A percentile compares a stretch with the other conserved stretches of the same genome.
These are phyloP conservation scores for Malus hybrid DNA, from an alignment of 331 rosid genomes.

Conservation along the genomic window DNA sequence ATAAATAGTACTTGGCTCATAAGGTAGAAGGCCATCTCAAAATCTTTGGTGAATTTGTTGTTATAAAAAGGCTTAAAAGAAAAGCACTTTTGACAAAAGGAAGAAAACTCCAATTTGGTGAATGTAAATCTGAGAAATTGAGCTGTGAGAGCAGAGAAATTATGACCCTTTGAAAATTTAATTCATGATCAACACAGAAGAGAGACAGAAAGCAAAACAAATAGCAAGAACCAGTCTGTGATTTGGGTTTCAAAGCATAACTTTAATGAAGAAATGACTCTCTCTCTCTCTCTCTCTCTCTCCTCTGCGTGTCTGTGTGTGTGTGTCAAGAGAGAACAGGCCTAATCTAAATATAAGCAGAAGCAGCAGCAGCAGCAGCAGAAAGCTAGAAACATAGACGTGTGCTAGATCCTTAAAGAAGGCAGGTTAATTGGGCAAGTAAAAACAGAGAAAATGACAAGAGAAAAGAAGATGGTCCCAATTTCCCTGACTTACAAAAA, in stretches of 20 bases:
- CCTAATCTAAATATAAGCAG: constrained; percentile 47
- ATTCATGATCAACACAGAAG: background rate
- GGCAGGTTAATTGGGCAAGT: constrained; percentile 47
- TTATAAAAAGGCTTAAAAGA: background rate
- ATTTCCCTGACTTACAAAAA: constrained; percentile 30
- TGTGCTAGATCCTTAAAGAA: constrained; percentile 48
- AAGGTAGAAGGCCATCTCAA: constrained; percentile 31
- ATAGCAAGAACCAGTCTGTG: constrained; percentile 1
- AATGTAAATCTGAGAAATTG: constrained; percentile 13
- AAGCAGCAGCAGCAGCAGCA: constrained; percentile 22
- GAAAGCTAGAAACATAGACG: constrained; percentile 44
- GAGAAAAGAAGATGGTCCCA: constrained; percentile 56
- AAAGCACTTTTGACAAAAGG: constrained; percentile 5
- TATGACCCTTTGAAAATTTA: background rate
- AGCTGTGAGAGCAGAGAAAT: background rate
- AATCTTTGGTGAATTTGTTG: constrained; percentile 24
- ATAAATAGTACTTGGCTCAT: constrained; percentile 10
- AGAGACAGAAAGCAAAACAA: constrained; percentile 12
- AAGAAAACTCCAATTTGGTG: constrained; percentile 5
- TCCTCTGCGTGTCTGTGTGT: constrained; percentile 5
- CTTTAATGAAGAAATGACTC: constrained; percentile 18
- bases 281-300: constrained; percentile 5
- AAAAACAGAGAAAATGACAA: constrained; percentile 41
- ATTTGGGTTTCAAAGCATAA: constrained; percentile 16
- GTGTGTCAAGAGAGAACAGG: constrained; percentile 12